Evolutionary conservation across 352 stramenopile species (phyloP), one percentile per base, ranked within the genome.

Genomic region (Plasmopara viticola): DNA sequence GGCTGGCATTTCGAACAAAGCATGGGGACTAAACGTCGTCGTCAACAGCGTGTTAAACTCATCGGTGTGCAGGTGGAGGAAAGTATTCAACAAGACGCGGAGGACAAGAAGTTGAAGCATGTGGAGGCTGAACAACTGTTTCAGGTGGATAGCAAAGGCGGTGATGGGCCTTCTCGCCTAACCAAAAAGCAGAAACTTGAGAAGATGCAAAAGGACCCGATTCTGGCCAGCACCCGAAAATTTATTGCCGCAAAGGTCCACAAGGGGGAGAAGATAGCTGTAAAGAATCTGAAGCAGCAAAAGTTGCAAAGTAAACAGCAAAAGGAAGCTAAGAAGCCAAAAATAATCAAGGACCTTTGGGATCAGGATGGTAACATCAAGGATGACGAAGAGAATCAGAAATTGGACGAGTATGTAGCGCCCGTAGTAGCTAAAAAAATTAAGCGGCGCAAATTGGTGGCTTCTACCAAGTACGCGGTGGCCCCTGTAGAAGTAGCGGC

Each of bases 21-120:
- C 35, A 86, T 86, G 76, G 74, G 60, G 20, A 55, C 60, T 45
- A 71, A 70, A 31, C 67, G 76, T 15, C 70, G 73, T 57, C 64
- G 83, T 56, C 68, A 84, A 58, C 74, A 87, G 74, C 79, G 79
- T 55, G 52, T 84, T 13, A 65, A 83, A 61, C 66, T 61, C 38
- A 53, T 94, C n/a, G 84, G 84, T 45, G 71, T 60, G 39, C 61
- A 86, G 54, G 71, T 94, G 49, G 84, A 94, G 58, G 74, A 70
- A 44, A 88, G 70, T 50, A 90, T 94, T 48, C 75, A 69, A n/a
- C 69, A 88, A 52, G 73, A 89, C 43, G 79, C 67, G 5, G 77
- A 94, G 56, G 72, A 84, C 34, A 78, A 87, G 44, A 89, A 90
- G 68, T 70, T 91, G n/a, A 62, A 92, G 64, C 64, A 82, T 34